Base-by-base conservation (phyloP, 306 rosid species). In the Vigna mungo region DNA sequence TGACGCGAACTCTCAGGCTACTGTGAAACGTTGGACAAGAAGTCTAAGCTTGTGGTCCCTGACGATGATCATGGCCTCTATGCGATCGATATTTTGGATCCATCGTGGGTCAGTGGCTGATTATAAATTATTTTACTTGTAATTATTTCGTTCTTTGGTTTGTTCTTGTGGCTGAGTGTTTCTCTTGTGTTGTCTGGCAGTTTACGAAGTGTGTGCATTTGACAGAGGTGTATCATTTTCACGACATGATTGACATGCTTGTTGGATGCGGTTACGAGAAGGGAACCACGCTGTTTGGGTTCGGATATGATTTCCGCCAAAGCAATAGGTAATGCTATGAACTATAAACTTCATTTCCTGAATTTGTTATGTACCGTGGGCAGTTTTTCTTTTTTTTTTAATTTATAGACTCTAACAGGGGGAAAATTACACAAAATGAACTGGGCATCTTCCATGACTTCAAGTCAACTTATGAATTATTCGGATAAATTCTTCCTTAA, bases 211-310 rank as follows among this genome's bases (percentile, higher is more conserved):
- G 89, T 66, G 18, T 92, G 43, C 95, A 86, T 80, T 83, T 94
- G 85, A 20, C 84, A 25, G 97, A 88, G 25, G 91, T 90, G 8
- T 94, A 90, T 86, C 93, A 92, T 77, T 94, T 90, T 74, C 98
- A 94, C 87, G 93, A 85, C 74, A 88, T 94, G 93, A 94, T 94
- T 72, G 92, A 89, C 36, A 89, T 90, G 96, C 97, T 94, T 56
- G 84, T 94, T 58, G 84, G 44, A 46, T 92, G 97, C 56, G 97
- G 98, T 11, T 90, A 89, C 74, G 83, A 89, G 81, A 92, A 94
- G 80, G 98, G 98, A 66, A 87, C 96, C 77, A 94, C 98, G 37
- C 86, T 92, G 85, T 94, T 92, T 86, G 98, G 98, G 64, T 94
- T 79, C 65, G 98, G 98, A 76, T 94, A 94, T 73, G 98, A 94